Base-by-base conservation (phyloP, 2,329 filamentous ascomycete species). In the Esteya vermicola region DNA sequence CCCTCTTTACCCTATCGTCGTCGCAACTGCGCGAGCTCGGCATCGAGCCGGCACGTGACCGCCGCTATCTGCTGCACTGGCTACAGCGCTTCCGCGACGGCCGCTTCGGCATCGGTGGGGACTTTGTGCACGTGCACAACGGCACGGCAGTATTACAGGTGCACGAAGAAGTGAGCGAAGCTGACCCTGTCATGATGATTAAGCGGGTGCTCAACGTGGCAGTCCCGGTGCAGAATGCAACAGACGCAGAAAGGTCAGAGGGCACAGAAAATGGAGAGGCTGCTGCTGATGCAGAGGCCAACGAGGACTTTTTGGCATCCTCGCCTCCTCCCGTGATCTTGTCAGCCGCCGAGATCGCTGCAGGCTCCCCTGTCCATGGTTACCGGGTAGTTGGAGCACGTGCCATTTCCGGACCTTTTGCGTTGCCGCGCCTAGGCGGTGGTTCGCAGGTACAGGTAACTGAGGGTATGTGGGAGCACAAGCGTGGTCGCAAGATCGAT, bases 381-480 rank as follows among this genome's bases (percentile, higher is more conserved):
- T 78, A 89, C 56, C 74, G 72, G 52, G 73, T 93, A 13, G 62
- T 74, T 44, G 75, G 78, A 4, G 75, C 75, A 2, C 71, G 70
- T 51, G 75, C 70, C 23, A 85, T 96, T 48, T 69, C 68, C 19
- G 89, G 89, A 0, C 83, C 83, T 2, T 81, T 78, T 51, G 72
- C 86, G 6, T 65, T 79, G 54, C 75, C 77, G 5, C 55, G 88
- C 22, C 78, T 81, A 58, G 73, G 72, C 1, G 62, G 65, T 31
- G 77, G 75, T 9, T 83, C 79, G 10, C 66, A 69, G 38, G 68
- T 96, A 49, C 67, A 69, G 47, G 70, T 84, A 19, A 75, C 78
- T 42, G 88, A 95, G 58, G 86, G 89, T 9, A 81, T 96, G 67
- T 96, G 89, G 91, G 89, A 96, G 65, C 70, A 86, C 52, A 79